Evolutionary conservation across 2,329 filamentous ascomycete genomes (phyloP), one percentile per base, ranked within the genome.

Genomic region (Nemania serpens): DNA sequence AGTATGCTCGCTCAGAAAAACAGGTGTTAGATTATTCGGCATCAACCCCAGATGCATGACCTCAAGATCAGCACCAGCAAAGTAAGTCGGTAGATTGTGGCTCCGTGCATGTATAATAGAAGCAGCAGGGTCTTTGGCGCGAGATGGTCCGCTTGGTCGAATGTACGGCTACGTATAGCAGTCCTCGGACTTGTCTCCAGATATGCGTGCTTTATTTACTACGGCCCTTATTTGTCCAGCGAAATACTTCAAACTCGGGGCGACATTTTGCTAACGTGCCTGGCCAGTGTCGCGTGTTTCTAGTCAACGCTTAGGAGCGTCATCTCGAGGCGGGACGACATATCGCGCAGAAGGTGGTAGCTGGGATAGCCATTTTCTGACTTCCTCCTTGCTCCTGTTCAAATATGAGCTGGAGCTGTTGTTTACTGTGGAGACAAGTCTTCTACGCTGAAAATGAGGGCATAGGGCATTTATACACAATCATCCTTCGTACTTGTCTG

Each of bases 231-330:
- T n/a, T 37, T 11, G 17, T 22, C 13, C 17, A 6, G 33, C 58
- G 58, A 17, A 55, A 47, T 12, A 37, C 58, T 5, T 45, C 37
- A 15, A 60, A 36, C 17, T 62, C 60, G 13, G 60, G 60, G 20
- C 50, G 60, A 41, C 55, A 49, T 13, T 45, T 5, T 3, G 20
- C n/a, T 5, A 51, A 18, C 60, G 55, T 62, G 20, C 29, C 55
- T 7, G 55, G 55, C 60, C 55, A 62, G 15, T 43, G 42, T 11
- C 73, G 75, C 1, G 75, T 79, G 70, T 84, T 85, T 66, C 86
- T 86, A 1, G 65, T 58, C 84, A 83, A 88, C 84, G 77, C 62
- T 82, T 51, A 79, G 78, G 7, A 87, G 78, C 0, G 76, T 78
- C 36, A 39, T 3, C 36, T 39, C 36, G 15, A 5, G 36, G 11